These are phyloP conservation scores for Boletus semigastroideus DNA, from an alignment of 1,284 basidiomycete species.

Conservation along the genomic window DNA sequence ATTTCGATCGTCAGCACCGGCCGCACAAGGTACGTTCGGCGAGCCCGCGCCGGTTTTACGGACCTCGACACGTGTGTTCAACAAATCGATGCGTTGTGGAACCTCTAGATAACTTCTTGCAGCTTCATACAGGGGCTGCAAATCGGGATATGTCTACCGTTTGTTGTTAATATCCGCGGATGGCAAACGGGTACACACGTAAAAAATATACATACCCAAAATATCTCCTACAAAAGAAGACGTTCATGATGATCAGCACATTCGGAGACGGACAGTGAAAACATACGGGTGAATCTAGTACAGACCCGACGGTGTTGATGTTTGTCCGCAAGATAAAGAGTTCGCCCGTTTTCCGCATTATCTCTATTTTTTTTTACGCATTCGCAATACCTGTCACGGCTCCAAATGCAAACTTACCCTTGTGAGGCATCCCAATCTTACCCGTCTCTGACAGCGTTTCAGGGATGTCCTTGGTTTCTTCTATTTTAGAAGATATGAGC, in stretches of 20 bases:
- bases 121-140: conserved; percentile 94
- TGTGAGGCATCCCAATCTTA: conserved; percentile 87
- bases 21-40: not conserved
- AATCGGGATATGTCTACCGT: conserved; percentile 79
- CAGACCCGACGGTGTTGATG: conserved; percentile 94
- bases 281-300: conserved; percentile 89
- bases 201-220: conserved; percentile 65
- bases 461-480: conserved; percentile 96
- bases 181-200: not conserved
- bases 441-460: conserved; percentile 92
- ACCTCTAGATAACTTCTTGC: conserved; percentile 94
- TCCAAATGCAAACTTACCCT: conserved; percentile 44
- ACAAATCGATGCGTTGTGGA: conserved; percentile 88
- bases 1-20: conserved; percentile 7
- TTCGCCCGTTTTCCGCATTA: conserved; percentile 97
- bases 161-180: conserved; percentile 16
- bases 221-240: conserved; percentile 68
- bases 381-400: conserved; percentile 14
- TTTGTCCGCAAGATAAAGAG: conserved; percentile 93
- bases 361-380: conserved; percentile 53
- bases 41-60: conserved; percentile 13
- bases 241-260: not conserved
- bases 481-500: conserved; percentile 90
- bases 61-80: conserved; percentile 93
- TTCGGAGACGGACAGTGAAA: not conserved